Evolutionary conservation across 306 rosid species (phyloP).

Genomic region (Fragaria ananassa): DNA sequence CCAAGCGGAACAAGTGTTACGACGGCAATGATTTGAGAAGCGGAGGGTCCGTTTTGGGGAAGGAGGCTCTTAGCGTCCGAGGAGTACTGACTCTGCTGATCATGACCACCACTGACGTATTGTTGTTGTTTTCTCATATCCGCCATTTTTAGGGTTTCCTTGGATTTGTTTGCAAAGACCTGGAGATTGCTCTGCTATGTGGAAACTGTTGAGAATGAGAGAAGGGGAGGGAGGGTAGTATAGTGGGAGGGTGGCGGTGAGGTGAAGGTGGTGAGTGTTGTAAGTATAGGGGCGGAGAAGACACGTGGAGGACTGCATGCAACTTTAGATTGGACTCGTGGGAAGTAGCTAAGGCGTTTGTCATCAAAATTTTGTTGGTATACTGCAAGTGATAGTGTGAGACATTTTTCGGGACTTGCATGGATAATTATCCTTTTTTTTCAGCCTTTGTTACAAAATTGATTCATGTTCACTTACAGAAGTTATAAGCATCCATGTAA

Average conservation of each 20-base stretch:
- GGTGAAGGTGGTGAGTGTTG: conserved; percentile 8
- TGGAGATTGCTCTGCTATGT: no score
- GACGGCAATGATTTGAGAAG: conserved; percentile 35
- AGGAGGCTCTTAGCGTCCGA: background rate
- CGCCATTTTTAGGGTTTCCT: conserved; percentile 35
- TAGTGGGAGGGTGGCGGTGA: background rate
- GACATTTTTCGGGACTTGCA: background rate
- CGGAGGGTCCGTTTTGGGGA: conserved; percentile 22
- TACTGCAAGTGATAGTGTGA: background rate
- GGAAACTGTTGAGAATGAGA: background rate
- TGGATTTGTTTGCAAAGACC: background rate
- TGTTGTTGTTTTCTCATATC: background rate
- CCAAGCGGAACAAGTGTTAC: conserved; percentile 47
- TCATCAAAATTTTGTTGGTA: conserved; percentile 4
- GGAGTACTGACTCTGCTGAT: conserved; percentile 16
- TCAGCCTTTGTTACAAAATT: background rate
- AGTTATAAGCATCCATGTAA: background rate
- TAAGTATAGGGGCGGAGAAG: conserved; percentile 21
- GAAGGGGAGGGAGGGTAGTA: background rate
- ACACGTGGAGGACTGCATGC: conserved; percentile 52
- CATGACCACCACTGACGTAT: background rate
- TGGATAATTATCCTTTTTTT: background rate
- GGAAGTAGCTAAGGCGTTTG: background rate
- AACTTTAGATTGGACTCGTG: conserved; percentile 6
- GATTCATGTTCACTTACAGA: background rate